phyloP scores from a whole-genome alignment of 805 yeast genomes.

The Saccharomycopsis javanensis region DNA sequence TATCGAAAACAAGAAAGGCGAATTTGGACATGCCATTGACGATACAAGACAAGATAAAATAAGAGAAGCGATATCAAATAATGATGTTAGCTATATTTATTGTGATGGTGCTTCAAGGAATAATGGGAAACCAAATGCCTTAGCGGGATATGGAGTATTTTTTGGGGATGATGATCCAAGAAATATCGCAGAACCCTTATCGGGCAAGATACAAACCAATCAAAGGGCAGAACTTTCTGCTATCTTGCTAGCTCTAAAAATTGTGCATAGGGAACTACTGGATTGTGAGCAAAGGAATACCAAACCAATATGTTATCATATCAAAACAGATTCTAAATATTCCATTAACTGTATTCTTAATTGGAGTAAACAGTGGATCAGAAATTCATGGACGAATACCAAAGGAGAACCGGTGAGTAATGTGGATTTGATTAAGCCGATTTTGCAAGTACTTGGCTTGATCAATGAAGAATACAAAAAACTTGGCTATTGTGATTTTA shows the following conservation, averaged over 20 bases:
- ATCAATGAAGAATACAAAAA: conserved; percentile 26
- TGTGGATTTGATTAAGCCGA: conserved; percentile 37
- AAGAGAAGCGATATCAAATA: not conserved
- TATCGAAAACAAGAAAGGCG: not conserved
- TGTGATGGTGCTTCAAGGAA: conserved; percentile 73
- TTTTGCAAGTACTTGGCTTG: conserved; percentile 29
- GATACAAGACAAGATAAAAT: too few species aligned
- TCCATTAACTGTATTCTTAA: conserved; percentile 43
- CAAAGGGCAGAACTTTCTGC: conserved; percentile 77
- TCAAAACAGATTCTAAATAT: conserved; percentile 67
- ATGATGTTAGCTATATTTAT: conserved; percentile 31
- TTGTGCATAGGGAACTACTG: conserved; percentile 29
- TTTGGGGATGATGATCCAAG: conserved; percentile 47
- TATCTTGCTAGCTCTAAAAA: conserved; percentile 42
- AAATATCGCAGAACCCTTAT: conserved; percentile 46
- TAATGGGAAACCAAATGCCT: conserved; percentile 38
- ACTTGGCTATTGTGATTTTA: conserved; percentile 30
- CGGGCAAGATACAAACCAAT: conserved; percentile 50
- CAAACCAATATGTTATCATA: conserved; percentile 28
- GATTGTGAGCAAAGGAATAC: conserved; percentile 20
- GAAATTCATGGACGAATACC: conserved; percentile 43
- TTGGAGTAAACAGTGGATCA: conserved; percentile 52
- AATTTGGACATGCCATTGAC: not conserved
- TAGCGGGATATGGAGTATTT: conserved; percentile 70
- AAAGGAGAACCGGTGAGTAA: conserved; percentile 40